A percentile compares a stretch with the other conserved stretches of the same genome.
Evolutionary conservation across 2,329 filamentous ascomycete genomes (phyloP).

Genomic region (Penicillium freii): DNA sequence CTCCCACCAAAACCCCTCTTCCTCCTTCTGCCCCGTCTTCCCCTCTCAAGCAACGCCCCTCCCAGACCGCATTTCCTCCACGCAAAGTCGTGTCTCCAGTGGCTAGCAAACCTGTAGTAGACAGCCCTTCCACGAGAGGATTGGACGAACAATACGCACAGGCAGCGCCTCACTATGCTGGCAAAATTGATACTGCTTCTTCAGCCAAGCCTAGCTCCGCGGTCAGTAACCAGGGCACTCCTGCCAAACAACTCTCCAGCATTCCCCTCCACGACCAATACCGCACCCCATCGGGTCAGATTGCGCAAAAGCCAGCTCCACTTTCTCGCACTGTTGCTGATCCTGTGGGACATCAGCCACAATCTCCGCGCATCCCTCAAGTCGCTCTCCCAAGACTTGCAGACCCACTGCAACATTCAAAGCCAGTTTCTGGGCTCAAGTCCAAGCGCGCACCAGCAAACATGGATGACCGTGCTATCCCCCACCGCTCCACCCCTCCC

Average conservation of each 20-base stretch:
- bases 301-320: slow-evolving; percentile 7
- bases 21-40: slow-evolving; percentile 48
- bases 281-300: slow-evolving; percentile 2
- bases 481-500: slow-evolving; percentile 8
- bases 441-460: slow-evolving; percentile 22
- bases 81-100: slow-evolving; percentile 48
- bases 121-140: slow-evolving; percentile 23
- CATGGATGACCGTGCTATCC: slow-evolving; percentile 10
- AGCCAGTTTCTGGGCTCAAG: slow-evolving; percentile 19
- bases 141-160: slow-evolving; percentile 14
- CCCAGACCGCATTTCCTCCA: slow-evolving; percentile 46
- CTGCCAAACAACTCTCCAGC: not conserved
- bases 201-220: not conserved
- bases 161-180: slow-evolving; percentile 10
- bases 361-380: slow-evolving; percentile 4
- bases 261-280: not conserved
- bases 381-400: slow-evolving; percentile 9
- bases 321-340: slow-evolving; percentile 12
- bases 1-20: slow-evolving; percentile 61
- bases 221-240: not conserved
- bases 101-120: slow-evolving; percentile 32
- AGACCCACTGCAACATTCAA: slow-evolving; percentile 9
- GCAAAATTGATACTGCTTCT: not conserved
- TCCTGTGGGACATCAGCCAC: not conserved
- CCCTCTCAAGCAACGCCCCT: slow-evolving; percentile 53